Evolutionary conservation across 257 asterid genomes (phyloP), one percentile per base, ranked within the genome.

Genomic region (Echium plantagineum): DNA sequence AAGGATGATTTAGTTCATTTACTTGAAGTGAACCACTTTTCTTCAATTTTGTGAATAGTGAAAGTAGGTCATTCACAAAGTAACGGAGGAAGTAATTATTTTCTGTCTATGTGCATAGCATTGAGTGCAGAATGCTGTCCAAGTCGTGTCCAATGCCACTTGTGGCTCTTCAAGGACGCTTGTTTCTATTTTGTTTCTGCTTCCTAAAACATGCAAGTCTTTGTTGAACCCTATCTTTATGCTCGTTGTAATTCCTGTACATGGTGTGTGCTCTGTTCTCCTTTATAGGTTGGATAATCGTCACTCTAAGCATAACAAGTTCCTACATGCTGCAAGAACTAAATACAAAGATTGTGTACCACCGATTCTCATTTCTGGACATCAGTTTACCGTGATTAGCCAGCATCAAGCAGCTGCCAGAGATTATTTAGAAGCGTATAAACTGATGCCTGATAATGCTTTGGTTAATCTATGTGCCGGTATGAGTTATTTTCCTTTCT

Each of bases 341-440:
- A 85, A 74, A 72, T 78, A 85, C 83, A 83, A 69, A 76, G 83
- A 78, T 59, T 74, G 83, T 15, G 74, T 86, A 17, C 97, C 95
- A 12, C 87, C 90, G 21, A 77, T 84, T 62, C 74, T 86, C 61
- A 89, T 89, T 64, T 69, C 88, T 21, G 97, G 80, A 12, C 89
- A 89, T 70, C 85, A 74, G 72, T 86, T 84, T 74, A 85, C 97
- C 59, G 65, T 74, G 84, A 80, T 81, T 47, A 77, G 85, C 78
- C 94, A 85, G 78, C 90, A 84, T 70, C 97, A 89, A 67, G 67
- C 77, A 21, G 97, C 94, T 53, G 89, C 91, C 63, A 77, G 91
- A 58, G 94, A 89, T 58, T 89, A 85, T 69, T 68, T 89, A 69
- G 87, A 85, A 71, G 94, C 97, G 60, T 71, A 78, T 68, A 89